Evolutionary conservation across 495 filamentous ascomycete genomes (phyloP), one percentile per base, ranked within the genome.

Genomic region (Amniculicola lignicola): DNA sequence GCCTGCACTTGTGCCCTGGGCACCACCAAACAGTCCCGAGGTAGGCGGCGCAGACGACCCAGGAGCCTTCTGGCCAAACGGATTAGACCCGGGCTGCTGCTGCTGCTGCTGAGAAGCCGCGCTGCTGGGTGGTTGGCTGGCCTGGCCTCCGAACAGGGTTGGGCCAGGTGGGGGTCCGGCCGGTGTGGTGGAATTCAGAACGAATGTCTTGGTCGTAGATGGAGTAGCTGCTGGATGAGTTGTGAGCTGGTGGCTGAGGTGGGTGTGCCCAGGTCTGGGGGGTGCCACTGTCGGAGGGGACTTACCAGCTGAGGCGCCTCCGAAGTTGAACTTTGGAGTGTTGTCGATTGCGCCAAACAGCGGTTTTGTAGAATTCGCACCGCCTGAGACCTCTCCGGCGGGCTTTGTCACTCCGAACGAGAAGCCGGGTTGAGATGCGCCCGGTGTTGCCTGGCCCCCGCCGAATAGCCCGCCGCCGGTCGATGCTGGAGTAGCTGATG

Each of bases 111-210:
- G 15, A n/a, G n/a, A n/a, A n/a, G n/a, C n/a, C n/a, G 27, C 15
- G 40, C 57, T 23, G 27, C 51, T 9, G 62, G 22, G 4, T 43
- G 53, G 36, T 69, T 70, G 40, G 35, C 62, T 54, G 39, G 46
- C 19, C 51, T 56, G 55, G 29, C 18, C 36, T 50, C 51, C 62
- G 40, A 66, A 71, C 58, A 52, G 63, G 50, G 24, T 62, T 31
- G 9, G 14, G 33, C 48, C 62, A 7, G 82, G 82, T 18, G 82
- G 82, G 58, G 79, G 80, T 27, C 82, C 82, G 47, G 82, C 82
- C 36, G 82, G 82, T 51, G 82, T 86, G 25, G 82, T 86, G 1
- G 82, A 85, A 23, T 71, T 67, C 31, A 72, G 71, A n/a, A 69
- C 61, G 53, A 81, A 79, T n/a, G 75, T 74, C 33, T 69, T 69